Evolutionary conservation across 208 protist genomes (phyloP).

Genomic region (Wallacemonas sp.): DNA sequence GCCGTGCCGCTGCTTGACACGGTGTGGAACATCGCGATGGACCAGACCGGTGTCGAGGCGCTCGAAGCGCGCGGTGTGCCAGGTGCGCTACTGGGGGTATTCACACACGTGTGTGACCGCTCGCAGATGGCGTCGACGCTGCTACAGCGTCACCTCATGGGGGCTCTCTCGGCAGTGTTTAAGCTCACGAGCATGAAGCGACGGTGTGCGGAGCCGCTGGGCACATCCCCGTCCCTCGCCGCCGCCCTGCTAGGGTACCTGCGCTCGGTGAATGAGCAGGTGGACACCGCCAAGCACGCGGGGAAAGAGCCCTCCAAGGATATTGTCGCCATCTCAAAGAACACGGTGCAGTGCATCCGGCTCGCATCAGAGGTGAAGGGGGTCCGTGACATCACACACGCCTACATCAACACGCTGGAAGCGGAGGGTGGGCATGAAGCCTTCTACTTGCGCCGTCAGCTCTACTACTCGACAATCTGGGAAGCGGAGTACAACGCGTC

Average conservation of each 20-base stretch:
- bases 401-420: constrained; percentile 39
- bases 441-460: constrained; percentile 76
- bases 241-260: constrained; percentile 46
- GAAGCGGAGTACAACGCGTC: constrained; percentile 70
- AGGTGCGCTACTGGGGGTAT: constrained; percentile 44
- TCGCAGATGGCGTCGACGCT: constrained; percentile 13
- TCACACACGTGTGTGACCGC: constrained; percentile 22
- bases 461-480: constrained; percentile 80
- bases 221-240: constrained; percentile 28
- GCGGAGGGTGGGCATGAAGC: constrained; percentile 28
- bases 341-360: constrained; percentile 74
- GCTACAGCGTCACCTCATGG: constrained; percentile 64
- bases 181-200: constrained; percentile 76
- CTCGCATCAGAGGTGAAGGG: constrained; percentile 72
- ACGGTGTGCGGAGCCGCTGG: constrained; percentile 23
- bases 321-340: constrained; percentile 69
- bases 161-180: constrained; percentile 66
- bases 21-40: constrained; percentile 59
- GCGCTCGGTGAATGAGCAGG: constrained; percentile 36
- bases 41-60: constrained; percentile 42
- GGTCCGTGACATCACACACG: constrained; percentile 66
- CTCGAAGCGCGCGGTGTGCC: constrained; percentile 41
- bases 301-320: constrained; percentile 32
- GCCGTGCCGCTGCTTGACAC: constrained; percentile 34
- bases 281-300: constrained; percentile 28